Evolutionary conservation across 768 basidiomycete species (phyloP).

Genomic region (Tephrocybe sp.): DNA sequence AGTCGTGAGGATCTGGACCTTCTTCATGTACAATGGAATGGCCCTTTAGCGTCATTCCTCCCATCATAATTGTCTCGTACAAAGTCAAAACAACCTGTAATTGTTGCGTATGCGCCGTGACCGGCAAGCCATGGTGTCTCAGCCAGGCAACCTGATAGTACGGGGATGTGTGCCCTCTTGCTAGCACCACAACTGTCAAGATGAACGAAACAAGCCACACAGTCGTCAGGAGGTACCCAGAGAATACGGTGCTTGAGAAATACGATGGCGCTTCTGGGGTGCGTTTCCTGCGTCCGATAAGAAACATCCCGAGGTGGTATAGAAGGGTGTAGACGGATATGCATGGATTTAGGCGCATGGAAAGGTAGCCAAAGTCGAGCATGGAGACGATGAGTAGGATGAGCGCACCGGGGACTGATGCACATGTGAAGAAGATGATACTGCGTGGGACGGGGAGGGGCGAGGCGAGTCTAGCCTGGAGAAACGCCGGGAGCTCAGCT

Average conservation of each 20-base stretch:
- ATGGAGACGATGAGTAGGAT: conserved; percentile 27
- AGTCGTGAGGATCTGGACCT: conserved; percentile 28
- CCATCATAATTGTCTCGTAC: conserved; percentile 22
- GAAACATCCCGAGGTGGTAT: conserved; percentile 24
- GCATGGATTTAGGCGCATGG: conserved; percentile 30
- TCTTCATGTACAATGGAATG: conserved; percentile 27
- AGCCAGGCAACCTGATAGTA: conserved; percentile 18
- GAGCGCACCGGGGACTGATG: conserved; percentile 22
- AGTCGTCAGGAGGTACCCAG: conserved; percentile 26
- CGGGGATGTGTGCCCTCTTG: conserved; percentile 12
- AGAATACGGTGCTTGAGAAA: conserved; percentile 28
- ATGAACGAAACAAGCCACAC: conserved; percentile 30
- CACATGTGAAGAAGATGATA: conserved; percentile 25
- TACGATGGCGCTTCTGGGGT: conserved; percentile 26
- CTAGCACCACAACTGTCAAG: conserved; percentile 24
- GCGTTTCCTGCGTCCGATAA: conserved; percentile 24
- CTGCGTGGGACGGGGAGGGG: conserved; percentile 20
- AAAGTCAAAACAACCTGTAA: conserved; percentile 26
- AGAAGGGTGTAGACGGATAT: conserved; percentile 26
- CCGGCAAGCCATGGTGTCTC: conserved; percentile 25
- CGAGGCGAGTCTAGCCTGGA: conserved; percentile 9
- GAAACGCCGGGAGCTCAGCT: conserved; percentile 13
- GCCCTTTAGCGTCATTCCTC: conserved; percentile 23
- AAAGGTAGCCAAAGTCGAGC: conserved; percentile 32
- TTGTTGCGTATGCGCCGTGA: conserved; percentile 24